Evolutionary conservation across 2,329 filamentous ascomycete species (phyloP), one percentile per base, ranked within the genome.

Genomic region (Aspergillus caelatus): DNA sequence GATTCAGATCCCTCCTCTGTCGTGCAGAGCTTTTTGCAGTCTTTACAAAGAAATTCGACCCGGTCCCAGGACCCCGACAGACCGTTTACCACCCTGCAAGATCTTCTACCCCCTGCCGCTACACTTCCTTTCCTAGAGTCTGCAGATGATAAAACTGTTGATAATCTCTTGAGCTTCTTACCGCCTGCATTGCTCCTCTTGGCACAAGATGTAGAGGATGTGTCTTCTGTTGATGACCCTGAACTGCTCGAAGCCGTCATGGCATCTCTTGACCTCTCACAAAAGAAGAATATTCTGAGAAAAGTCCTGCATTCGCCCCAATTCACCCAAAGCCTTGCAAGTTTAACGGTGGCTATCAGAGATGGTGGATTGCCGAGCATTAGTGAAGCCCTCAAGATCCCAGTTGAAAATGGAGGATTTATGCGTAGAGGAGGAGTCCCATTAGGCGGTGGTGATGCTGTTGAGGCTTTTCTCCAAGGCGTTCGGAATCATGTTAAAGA

Each of bases 331-430:
- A 94, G 92, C 69, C 80, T 97, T 45, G 87, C 88, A 0, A 95
- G 91, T 74, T 81, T 99, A 70, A 97, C 93, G 0, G 88, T 93
- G 78, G 95, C 95, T 14, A 82, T 99, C 61, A 85, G 93, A 62
- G 94, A 98, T 71, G 95, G 95, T 14, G 95, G 94, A 0, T 80
- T 99, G 62, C 94, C 94, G 5, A 96, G 89, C 70, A 91, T 99
- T 67, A 91, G 93, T 8, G 93, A 96, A 71, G 94, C 94, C 4
- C 82, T 99, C 45, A 87, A 89, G 8, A 86, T 98, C 63, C 88
- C 88, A 69, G 88, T 99, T 23, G 86, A 90, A 73, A 93, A 97
- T 74, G 91, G 91, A n/a, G 94, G 94, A 4, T 91, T 91, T 67
- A 85, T 96, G 72, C 85, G 85, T 65, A 89, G 91, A 61, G 90